Evolutionary conservation across 2,329 filamentous ascomycete species (phyloP).

Genomic region (Stemphylium beticola): DNA sequence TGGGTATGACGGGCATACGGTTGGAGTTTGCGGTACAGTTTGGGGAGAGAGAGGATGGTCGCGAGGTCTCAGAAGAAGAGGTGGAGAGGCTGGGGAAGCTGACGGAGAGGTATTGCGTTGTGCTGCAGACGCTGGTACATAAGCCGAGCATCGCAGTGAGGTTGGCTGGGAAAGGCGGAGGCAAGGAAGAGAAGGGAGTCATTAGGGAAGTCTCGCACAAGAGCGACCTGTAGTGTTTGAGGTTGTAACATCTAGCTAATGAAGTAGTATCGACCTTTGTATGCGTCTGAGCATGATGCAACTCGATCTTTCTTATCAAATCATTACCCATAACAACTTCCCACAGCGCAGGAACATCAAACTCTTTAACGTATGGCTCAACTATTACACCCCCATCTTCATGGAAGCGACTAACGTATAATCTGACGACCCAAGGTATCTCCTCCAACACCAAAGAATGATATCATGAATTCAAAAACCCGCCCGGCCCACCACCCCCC

Average conservation of each 20-base stretch:
- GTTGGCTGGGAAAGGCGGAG: slow-evolving; percentile 27
- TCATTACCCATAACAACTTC: too few relatives aligned
- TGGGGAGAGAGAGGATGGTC: slow-evolving; percentile 34
- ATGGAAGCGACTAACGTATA: background rate
- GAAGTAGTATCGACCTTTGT: too few relatives aligned
- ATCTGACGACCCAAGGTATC: background rate
- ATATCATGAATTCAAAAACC: slow-evolving; percentile 4
- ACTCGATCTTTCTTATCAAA: too few relatives aligned
- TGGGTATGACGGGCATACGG: slow-evolving; percentile 56
- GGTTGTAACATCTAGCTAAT: too few relatives aligned
- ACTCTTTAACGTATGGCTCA: too few relatives aligned
- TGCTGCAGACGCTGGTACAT: slow-evolving; percentile 42
- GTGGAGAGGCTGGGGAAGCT: slow-evolving; percentile 55
- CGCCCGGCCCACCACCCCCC: background rate
- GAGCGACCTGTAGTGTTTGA: slow-evolving; percentile 1
- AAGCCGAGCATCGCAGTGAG: slow-evolving; percentile 40
- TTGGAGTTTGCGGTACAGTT: slow-evolving; percentile 54
- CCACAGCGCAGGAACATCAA: too few relatives aligned
- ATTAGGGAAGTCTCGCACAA: slow-evolving; percentile 8
- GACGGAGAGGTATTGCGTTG: slow-evolving; percentile 59
- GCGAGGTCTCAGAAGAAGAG: slow-evolving; percentile 51
- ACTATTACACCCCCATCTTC: too few relatives aligned
- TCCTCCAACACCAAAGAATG: background rate
- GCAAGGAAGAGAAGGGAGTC: slow-evolving; percentile 19
- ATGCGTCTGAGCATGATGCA: too few relatives aligned